Evolutionary conservation across 306 rosid genomes (phyloP).

Genomic region (Vigna hirtella): DNA sequence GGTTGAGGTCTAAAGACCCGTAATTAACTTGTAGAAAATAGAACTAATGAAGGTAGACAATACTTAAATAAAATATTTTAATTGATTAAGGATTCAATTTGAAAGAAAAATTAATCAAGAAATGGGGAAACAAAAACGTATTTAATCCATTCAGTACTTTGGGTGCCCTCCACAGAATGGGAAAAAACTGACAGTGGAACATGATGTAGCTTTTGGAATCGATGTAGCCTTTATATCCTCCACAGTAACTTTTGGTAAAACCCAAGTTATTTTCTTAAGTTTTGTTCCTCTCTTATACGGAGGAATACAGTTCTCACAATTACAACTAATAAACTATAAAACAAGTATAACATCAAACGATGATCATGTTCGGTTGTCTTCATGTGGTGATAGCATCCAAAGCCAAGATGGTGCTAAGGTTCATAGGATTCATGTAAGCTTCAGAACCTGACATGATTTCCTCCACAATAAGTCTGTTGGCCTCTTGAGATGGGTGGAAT

Average conservation of each 20-base stretch:
- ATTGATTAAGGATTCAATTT: too few relatives aligned
- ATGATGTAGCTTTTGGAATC: too few relatives aligned
- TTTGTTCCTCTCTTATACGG: constrained; percentile 5
- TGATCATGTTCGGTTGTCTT: background rate
- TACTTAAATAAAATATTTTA: too few relatives aligned
- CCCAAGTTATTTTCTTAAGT: too few relatives aligned
- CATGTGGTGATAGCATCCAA: constrained; percentile 50
- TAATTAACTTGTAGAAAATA: too few relatives aligned
- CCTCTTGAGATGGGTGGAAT: constrained; percentile 79
- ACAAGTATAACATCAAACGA: background rate
- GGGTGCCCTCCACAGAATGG: too few relatives aligned
- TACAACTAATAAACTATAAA: background rate
- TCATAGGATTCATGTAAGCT: constrained; percentile 76
- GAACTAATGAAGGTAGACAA: too few relatives aligned
- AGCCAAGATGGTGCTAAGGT: constrained; percentile 78
- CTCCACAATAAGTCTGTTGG: constrained; percentile 56
- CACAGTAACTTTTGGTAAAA: too few relatives aligned
- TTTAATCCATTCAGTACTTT: background rate
- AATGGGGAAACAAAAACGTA: background rate
- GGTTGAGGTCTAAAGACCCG: too few relatives aligned
- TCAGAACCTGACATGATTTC: constrained; percentile 56
- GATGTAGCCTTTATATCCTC: too few relatives aligned
- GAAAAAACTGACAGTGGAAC: too few relatives aligned
- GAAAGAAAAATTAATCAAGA: constrained; percentile 4
- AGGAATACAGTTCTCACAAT: constrained; percentile 12